Base-by-base conservation (phyloP, 2,329 filamentous ascomycete genomes). In the Penicillium rolfsii region DNA sequence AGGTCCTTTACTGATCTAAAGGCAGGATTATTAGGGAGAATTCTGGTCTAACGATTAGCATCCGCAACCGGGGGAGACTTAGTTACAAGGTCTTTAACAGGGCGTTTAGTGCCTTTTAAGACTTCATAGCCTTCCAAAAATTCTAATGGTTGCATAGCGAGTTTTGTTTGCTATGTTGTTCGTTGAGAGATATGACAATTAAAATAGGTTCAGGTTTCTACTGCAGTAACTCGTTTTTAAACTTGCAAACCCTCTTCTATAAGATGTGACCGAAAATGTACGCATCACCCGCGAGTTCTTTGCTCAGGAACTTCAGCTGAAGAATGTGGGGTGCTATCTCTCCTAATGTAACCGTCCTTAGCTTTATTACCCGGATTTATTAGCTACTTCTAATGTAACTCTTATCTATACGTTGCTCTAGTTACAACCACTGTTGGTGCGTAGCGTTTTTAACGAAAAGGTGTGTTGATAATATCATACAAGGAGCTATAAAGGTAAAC, bases 241-340 rank as follows among this genome's bases (percentile, higher is more conserved):
- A 45, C 41, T 45, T 45, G 41, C 41, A 45, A 45, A 45, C 41
- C 3, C 41, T 45, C 41, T 22, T 45, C 41, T 19, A 45, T 22
- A 45, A 45, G 41, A 45, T 45, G 41, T 45, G 41, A 45, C 41
- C 8, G 41, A 45, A 22, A 45, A 45, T 45, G 41, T 45, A 45
- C 41, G 41, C 41, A 45, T 45, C 41, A 45, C 41, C 16, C 41
- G 41, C 41, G 41, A 45, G 41, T 45, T 45, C 41, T 45, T 45
- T 45, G 41, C 41, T 45, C 19, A 45, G 41, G 41, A 45, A 45
- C 41, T 45, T 45, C 41, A 45, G 41, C 41, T 45, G 41, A 45
- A 45, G n/a, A 45, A 45, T 45, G 41, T 45, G 41, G 41, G n/a
- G 41, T 45, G 41, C 41, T 45, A 45, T 45, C 41, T 45, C 41